Conservation (phyloP, 345 rosid genomes). For the Hibiscus trionum region DNA sequence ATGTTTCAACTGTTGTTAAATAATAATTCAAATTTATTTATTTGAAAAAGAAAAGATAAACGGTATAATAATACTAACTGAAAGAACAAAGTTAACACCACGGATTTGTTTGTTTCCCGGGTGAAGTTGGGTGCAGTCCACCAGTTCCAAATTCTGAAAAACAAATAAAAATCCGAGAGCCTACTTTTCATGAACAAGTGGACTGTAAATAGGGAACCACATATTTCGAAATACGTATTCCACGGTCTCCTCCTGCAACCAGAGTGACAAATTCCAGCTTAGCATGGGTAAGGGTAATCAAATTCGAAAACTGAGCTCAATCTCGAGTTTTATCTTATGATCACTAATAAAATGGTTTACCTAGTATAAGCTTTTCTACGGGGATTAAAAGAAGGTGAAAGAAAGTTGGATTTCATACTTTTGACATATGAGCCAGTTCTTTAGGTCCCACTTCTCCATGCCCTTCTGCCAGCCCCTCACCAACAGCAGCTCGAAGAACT, state of each 20-base stretch:
- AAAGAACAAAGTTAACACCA: too few relatives aligned
- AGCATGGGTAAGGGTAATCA: not conserved
- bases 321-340: too few relatives aligned
- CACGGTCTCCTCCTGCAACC: constrained; percentile 77
- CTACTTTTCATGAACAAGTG: constrained; percentile 89
- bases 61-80: too few relatives aligned
- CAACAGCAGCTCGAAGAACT: constrained; percentile 76
- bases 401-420: constrained; percentile 32
- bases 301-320: too few relatives aligned
- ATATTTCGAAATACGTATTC: constrained; percentile 50
- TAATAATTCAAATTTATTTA: too few relatives aligned
- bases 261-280: not conserved
- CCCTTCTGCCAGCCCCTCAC: constrained; percentile 78
- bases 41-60: too few relatives aligned
- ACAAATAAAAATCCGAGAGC: too few relatives aligned
- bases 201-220: constrained; percentile 94
- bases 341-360: too few relatives aligned
- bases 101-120: too few relatives aligned
- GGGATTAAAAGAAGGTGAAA: not conserved
- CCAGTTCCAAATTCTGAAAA: not conserved
- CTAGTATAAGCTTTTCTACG: not conserved
- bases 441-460: constrained; percentile 60
- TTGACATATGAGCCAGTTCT: constrained; percentile 77
- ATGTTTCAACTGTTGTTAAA: too few relatives aligned
- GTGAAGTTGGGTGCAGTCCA: not conserved